Percentiles rank a stretch among this genome's conserved stretches.
Conservation (phyloP, 345 rosid genomes). For the Arabidopsis arenosa region DNA sequence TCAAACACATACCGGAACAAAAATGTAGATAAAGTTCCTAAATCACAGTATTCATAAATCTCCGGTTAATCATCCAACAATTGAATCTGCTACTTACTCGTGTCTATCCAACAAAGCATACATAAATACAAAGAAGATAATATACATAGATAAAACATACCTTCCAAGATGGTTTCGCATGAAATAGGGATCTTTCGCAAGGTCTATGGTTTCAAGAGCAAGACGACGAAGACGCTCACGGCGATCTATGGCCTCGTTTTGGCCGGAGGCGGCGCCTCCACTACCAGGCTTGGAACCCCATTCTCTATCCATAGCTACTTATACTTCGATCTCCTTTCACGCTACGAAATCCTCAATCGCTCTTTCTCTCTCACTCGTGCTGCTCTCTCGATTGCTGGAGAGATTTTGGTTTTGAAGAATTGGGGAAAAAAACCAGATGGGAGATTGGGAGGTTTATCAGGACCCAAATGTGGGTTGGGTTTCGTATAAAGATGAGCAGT, state of each 20-base stretch:
- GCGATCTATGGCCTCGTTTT: conserved; percentile 95
- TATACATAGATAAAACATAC: conserved; percentile 38
- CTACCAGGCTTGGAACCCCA: conserved; percentile 99
- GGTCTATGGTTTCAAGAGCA: conserved; percentile 95
- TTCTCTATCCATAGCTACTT: conserved; percentile 77
- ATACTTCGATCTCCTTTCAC: not conserved
- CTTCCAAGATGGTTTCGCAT: conserved; percentile 99
- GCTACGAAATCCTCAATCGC: not conserved
- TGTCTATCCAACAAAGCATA: not conserved
- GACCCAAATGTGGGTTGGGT: conserved; percentile 2
- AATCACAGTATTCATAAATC: not conserved
- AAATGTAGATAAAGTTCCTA: not conserved
- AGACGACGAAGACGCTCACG: conserved; percentile 98
- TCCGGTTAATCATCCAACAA: not conserved
- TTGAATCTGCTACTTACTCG: not conserved
- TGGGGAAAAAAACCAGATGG: not conserved
- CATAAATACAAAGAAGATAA: not conserved
- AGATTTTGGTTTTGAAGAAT: not conserved
- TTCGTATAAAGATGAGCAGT: not conserved
- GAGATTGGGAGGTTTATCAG: not conserved
- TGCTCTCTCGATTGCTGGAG: conserved; percentile 4
- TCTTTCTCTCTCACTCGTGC: not conserved
- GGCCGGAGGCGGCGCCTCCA: conserved; percentile 98
- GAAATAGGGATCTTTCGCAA: conserved; percentile 96
- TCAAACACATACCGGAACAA: not conserved